A percentile compares a stretch with the other conserved stretches of the same genome.
These are phyloP conservation scores for Artemisia annua DNA, from an alignment of 129 eudicot species.

Conservation along the genomic window DNA sequence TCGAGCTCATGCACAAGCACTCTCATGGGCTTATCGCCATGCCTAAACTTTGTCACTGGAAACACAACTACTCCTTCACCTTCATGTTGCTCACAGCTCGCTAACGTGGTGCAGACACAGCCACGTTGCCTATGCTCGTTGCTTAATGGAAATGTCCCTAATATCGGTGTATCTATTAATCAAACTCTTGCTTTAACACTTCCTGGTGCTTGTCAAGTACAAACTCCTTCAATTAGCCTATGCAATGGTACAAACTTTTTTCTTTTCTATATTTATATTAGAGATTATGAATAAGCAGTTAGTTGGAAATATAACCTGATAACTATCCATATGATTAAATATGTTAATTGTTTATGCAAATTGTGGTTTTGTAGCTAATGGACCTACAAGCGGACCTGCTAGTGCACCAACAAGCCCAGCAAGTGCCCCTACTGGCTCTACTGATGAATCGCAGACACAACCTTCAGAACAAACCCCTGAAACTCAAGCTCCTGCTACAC, in stretches of 20 bases:
- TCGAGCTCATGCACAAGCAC: slow-evolving; percentile 43
- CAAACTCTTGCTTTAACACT: slow-evolving; percentile 60
- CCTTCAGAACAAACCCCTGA: slow-evolving; percentile 34
- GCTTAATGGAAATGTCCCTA: slow-evolving; percentile 42
- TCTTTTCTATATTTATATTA: neutral
- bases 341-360: too few species aligned
- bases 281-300: neutral
- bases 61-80: slow-evolving; percentile 47
- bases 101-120: slow-evolving; percentile 44
- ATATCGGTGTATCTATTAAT: slow-evolving; percentile 53
- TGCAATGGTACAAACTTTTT: slow-evolving; percentile 49
- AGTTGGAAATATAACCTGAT: neutral
- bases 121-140: slow-evolving; percentile 69
- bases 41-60: slow-evolving; percentile 45
- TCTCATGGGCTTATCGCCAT: slow-evolving; percentile 47
- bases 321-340: neutral
- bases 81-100: slow-evolving; percentile 49
- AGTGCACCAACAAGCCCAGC: slow-evolving; percentile 34
- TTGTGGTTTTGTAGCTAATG: slow-evolving; percentile 5
- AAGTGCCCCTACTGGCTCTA: slow-evolving; percentile 24
- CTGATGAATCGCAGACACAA: neutral
- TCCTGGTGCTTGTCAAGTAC: slow-evolving; percentile 61
- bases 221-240: slow-evolving; percentile 60
- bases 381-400: slow-evolving; percentile 34
- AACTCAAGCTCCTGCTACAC: slow-evolving; percentile 28